Conservation (phyloP, 2,329 filamentous ascomycete genomes). For the Aureobasidium mangrovei region DNA sequence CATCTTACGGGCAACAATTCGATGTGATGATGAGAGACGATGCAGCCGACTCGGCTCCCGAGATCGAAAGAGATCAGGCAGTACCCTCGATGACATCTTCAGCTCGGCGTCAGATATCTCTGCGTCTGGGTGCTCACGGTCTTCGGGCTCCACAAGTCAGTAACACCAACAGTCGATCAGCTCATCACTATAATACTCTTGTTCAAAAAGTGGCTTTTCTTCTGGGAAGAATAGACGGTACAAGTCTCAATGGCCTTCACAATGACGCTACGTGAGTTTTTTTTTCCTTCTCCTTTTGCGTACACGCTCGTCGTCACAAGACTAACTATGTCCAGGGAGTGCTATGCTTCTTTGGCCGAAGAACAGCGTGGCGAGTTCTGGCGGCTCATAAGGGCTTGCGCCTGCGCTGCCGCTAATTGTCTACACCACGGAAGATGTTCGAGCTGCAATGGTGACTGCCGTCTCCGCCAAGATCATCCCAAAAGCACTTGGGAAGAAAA, state of each 20-base stretch:
- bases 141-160: neutral
- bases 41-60: neutral
- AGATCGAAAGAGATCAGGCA: no score
- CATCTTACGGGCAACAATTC: neutral
- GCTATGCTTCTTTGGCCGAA: conserved; percentile 19
- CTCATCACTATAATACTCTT: neutral
- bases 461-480: neutral
- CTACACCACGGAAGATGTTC: conserved; percentile 2
- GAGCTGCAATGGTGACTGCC: neutral
- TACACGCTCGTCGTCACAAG: neutral
- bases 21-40: conserved; percentile 4
- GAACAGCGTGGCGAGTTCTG: conserved; percentile 9
- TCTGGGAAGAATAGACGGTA: neutral
- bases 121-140: neutral
- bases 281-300: neutral
- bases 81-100: no score
- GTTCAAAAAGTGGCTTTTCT: neutral
- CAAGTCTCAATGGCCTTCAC: neutral
- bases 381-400: conserved; percentile 2
- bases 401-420: conserved; percentile 8
- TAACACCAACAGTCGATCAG: neutral
- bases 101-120: no score
- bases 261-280: neutral
- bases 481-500: conserved; percentile 9
- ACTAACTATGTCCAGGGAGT: conserved; percentile 15